Base-by-base conservation (phyloP, 768 basidiomycete genomes). In the Calocybe indica region DNA sequence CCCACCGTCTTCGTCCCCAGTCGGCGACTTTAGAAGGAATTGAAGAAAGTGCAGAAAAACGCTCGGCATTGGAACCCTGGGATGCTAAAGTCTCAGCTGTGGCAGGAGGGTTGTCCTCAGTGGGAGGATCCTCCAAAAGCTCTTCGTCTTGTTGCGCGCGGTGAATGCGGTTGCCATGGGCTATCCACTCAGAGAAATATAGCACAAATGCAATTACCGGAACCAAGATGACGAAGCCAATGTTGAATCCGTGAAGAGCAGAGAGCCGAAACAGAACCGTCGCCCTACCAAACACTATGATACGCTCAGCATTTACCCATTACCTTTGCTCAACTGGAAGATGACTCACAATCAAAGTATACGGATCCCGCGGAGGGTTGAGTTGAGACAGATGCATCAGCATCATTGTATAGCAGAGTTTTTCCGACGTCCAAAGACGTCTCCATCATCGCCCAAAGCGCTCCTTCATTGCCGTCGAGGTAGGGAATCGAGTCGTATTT, bases 391-490 rank as follows among this genome's bases (percentile, higher is more conserved):
- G 22, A 22, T 22, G 22, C 22, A 22, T 22, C 22, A 22, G 22
- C 22, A 22, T 22, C 22, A 22, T 22, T 22, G 22, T 22, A 22
- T 22, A 84, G 65, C 30, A 92, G 62, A 2, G 69, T 69, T 5
- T 72, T 41, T 6, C 82, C 85, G 0, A 80, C 78, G 4, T 71
- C 78, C 43, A 70, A 64, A 0, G 80, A 68, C 0, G 74, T 70
- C 52, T 91, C 86, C 76, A 92, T 77, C 83, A 91, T 87, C 2
- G 80, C 73, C 88, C 88, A 92, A 6, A 92, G 66, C 6, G 83
- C 68, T 33, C 57, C 53, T 30, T 63, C 68, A 47, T 66, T 72
- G 0, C 82, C 83, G 2, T 69, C 59, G 31, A 73, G 80, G 43
- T 76, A 77, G 5, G 83, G 69, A 38, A 90, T 72, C 1, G 80